phyloP scores from a whole-genome alignment of 352 stramenopile species.

The Halophytophthora polymorphica region DNA sequence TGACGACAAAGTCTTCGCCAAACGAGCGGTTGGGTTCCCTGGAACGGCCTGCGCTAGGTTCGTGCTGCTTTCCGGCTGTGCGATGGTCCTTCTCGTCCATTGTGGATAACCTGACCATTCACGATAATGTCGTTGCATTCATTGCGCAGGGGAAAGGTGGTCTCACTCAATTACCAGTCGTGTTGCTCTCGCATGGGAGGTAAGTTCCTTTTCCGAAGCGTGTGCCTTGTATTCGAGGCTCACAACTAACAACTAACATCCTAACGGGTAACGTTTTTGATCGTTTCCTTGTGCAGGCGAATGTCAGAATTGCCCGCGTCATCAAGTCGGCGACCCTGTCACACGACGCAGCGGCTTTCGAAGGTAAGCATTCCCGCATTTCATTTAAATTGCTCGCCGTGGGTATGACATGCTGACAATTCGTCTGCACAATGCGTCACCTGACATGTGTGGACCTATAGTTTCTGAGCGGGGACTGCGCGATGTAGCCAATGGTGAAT shows the following conservation, averaged over 20 bases:
- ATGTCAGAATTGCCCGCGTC: constrained; percentile 34
- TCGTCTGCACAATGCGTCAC: no score
- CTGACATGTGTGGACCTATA: no score
- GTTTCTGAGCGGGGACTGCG: constrained; percentile 21
- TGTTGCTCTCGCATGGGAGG: constrained; percentile 65
- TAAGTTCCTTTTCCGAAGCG: constrained; percentile 13
- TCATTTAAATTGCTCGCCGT: background rate
- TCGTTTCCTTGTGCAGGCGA: constrained; percentile 14
- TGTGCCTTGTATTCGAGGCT: background rate
- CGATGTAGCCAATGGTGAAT: background rate
- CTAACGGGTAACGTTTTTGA: background rate
- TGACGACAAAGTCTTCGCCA: constrained; percentile 50
- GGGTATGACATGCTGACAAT: no score
- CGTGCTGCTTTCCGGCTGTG: background rate
- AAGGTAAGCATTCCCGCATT: constrained; percentile 23
- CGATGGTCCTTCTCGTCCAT: background rate
- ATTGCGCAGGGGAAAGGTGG: constrained; percentile 61
- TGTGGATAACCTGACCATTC: background rate
- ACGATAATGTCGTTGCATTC: background rate
- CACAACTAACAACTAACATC: no score
- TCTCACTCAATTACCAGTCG: constrained; percentile 62
- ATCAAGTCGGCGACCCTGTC: constrained; percentile 49
- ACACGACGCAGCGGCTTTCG: constrained; percentile 34
- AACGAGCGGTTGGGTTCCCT: constrained; percentile 13
- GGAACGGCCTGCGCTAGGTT: constrained; percentile 33